Evolutionary conservation across 352 stramenopile species (phyloP).

Genomic region (Phytophthora macrochlamydospora): DNA sequence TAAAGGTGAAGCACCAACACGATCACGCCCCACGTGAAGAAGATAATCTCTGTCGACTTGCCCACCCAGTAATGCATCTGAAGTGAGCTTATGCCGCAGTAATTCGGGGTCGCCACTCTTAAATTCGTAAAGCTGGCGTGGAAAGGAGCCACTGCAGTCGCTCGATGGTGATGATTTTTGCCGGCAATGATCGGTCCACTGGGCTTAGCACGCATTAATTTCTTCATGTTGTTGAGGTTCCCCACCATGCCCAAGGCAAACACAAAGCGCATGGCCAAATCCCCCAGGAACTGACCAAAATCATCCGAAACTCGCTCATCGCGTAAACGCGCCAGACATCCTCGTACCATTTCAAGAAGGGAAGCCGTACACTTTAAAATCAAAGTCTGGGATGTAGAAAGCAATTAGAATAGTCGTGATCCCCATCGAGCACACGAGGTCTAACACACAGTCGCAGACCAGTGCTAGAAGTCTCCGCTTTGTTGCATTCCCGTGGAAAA

Average conservation of each 20-base stretch:
- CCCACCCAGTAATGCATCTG: slow-evolving; percentile 15
- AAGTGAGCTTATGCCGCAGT: background rate
- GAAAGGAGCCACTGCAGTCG: slow-evolving; percentile 25
- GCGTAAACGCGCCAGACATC: slow-evolving; percentile 46
- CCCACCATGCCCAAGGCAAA: slow-evolving; percentile 36
- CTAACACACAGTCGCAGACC: slow-evolving; percentile 40
- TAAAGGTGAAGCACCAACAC: slow-evolving; percentile 38
- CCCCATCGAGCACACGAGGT: slow-evolving; percentile 46
- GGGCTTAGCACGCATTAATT: slow-evolving; percentile 11
- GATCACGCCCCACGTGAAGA: slow-evolving; percentile 32
- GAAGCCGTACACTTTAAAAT: slow-evolving; percentile 21
- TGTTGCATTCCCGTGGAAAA: slow-evolving; percentile 17
- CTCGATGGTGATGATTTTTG: slow-evolving; percentile 5
- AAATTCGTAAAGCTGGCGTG: slow-evolving; percentile 12
- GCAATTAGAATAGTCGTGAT: slow-evolving; percentile 31
- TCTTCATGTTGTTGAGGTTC: slow-evolving; percentile 45
- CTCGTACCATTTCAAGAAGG: slow-evolving; percentile 44
- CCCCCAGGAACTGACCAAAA: slow-evolving; percentile 40
- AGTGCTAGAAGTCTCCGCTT: slow-evolving; percentile 31
- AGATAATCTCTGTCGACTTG: slow-evolving; percentile 23
- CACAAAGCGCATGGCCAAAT: slow-evolving; percentile 28
- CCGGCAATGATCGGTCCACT: background rate
- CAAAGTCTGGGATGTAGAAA: slow-evolving; percentile 21
- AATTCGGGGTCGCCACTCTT: slow-evolving; percentile 6
- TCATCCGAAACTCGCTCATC: slow-evolving; percentile 53